A percentile compares a stretch with the other conserved stretches of the same genome.
These are phyloP conservation scores for Casuarina equisetifolia DNA, from an alignment of 306 rosid genomes.

Conservation along the genomic window DNA sequence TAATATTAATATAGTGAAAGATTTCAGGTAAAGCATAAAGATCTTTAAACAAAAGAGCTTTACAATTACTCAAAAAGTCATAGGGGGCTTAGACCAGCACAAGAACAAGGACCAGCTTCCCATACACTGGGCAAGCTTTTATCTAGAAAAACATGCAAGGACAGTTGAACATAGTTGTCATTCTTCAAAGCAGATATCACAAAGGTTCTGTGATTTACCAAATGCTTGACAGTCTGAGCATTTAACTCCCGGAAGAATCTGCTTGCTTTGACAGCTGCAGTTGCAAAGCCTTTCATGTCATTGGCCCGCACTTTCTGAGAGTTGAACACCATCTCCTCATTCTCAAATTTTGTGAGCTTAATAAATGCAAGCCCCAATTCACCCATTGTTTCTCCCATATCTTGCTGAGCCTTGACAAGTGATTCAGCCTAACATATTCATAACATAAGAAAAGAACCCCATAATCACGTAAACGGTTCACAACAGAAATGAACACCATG, in stretches of 20 bases:
- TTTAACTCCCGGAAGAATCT: constrained; percentile 87
- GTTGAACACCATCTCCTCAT: constrained; percentile 64
- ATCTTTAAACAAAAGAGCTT: constrained; percentile 14
- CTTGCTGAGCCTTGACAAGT: constrained; percentile 94
- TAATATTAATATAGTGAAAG: neutral
- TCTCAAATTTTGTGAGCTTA: constrained; percentile 85
- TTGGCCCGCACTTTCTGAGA: constrained; percentile 73
- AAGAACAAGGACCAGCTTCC: constrained; percentile 5
- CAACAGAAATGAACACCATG: neutral
- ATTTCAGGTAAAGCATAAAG: neutral
- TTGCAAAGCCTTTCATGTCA: constrained; percentile 81
- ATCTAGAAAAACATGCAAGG: neutral
- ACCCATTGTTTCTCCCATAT: constrained; percentile 93
- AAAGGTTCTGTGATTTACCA: constrained; percentile 46
- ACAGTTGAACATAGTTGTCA: neutral
- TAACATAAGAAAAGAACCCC: constrained; percentile 12
- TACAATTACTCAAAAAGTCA: neutral
- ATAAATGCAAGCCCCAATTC: constrained; percentile 84
- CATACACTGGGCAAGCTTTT: constrained; percentile 6
- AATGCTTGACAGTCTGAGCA: constrained; percentile 90
- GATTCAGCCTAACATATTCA: constrained; percentile 72
- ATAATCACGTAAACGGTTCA: neutral
- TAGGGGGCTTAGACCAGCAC: neutral
- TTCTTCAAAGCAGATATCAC: neutral
- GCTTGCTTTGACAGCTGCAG: constrained; percentile 94